Conservation (phyloP, 2,329 filamentous ascomycete genomes). For the Teratosphaeria gauchensis region DNA sequence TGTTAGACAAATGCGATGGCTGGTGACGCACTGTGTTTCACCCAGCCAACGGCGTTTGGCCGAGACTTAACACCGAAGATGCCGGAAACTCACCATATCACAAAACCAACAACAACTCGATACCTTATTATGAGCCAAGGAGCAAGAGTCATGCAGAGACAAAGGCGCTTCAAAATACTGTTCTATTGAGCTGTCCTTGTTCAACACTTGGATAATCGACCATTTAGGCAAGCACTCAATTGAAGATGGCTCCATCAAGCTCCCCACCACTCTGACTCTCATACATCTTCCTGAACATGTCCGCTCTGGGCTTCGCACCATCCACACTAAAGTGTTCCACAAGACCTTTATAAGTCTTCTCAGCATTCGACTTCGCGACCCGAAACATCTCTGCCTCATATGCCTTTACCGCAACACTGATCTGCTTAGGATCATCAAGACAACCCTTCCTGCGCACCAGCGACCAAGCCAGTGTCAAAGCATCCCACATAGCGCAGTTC, state of each 20-base stretch:
- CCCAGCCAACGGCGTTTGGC: neutral
- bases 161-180: too few relatives aligned
- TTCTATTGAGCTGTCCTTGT: too few relatives aligned
- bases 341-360: neutral
- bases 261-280: too few relatives aligned
- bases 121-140: too few relatives aligned
- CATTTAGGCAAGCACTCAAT: neutral
- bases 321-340: neutral
- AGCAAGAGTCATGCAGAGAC: too few relatives aligned
- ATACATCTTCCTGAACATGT: neutral
- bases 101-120: neutral
- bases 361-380: neutral
- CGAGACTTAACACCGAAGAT: too few relatives aligned
- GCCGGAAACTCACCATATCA: too few relatives aligned
- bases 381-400: neutral
- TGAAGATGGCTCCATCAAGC: neutral
- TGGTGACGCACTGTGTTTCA: neutral
- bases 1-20: neutral
- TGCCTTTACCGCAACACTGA: neutral
- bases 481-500: neutral
- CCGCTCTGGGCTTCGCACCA: neutral
- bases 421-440: neutral
- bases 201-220: too few relatives aligned
- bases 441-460: neutral
- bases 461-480: neutral